Base-by-base conservation (phyloP, 495 filamentous ascomycete species). In the Aspergillus nidulans region DNA sequence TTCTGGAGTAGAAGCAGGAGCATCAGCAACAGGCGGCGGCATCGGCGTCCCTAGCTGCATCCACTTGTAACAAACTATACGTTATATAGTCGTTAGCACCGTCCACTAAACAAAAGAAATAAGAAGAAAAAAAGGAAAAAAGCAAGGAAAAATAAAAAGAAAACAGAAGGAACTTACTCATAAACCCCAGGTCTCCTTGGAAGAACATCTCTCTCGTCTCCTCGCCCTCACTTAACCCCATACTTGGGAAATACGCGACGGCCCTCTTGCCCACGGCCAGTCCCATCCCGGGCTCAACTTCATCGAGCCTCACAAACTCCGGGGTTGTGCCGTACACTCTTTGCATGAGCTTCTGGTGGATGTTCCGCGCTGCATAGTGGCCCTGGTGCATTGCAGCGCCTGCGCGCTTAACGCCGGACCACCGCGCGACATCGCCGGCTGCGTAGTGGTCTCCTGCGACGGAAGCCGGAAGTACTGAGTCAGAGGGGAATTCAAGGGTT, bases 341-440 rank as follows among this genome's bases (percentile, higher is more conserved):
- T 8, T 67, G 57, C 34, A 80, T 47, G 64, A 87, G 84, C 18
- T 71, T 71, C 61, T 82, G 79, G 57, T 85, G 76, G 46, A 87
- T 75, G 58, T 89, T 88, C 21, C 69, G 56, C 0, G 77, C 85
- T 2, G 81, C 81, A 52, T 74, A 74, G 30, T 80, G 76, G 13
- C 84, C 86, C 77, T 83, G 81, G 50, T 85, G 77, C 77, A 90
- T 82, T 12, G 86, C 86, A 4, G 68, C 78, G 25, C 86, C 86
- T 62, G 83, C 87, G 25, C 86, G 79, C 70, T 86, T 88, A 68
- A 88, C 88, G 19, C 85, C 85, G 0, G 79, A 75, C 85, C 85
- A 87, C 4, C 62, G 57, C 1, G 65, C 67, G 5, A 75, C 56
- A 46, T 77, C 74, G 1, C 73, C 73, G 12, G 70, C 68, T n/a